Conservation (phyloP, 352 stramenopile genomes). For the Globisporangium acanthophoron region DNA sequence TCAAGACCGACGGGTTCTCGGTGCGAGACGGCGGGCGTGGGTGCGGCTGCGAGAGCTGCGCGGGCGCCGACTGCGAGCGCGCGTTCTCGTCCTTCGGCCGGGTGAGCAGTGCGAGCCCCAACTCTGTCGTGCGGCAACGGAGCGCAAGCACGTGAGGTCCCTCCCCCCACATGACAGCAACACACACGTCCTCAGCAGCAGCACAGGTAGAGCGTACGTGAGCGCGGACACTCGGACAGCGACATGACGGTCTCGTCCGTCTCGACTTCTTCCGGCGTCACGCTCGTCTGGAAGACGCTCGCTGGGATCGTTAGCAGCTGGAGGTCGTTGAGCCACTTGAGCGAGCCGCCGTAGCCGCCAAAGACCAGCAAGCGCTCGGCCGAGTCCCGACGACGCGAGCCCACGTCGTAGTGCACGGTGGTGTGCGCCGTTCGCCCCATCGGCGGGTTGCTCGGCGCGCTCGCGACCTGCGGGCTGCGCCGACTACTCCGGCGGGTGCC, state of each 20-base stretch:
- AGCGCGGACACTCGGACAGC: neutral
- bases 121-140: neutral
- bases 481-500: constrained; percentile 1
- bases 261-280: neutral
- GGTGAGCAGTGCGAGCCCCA: neutral
- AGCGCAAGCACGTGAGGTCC: neutral
- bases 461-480: neutral
- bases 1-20: constrained; percentile 21
- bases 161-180: neutral
- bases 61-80: constrained; percentile 10
- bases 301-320: constrained; percentile 29
- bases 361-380: constrained; percentile 49
- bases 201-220: neutral
- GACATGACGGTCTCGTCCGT: neutral
- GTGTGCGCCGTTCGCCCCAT: constrained; percentile 40
- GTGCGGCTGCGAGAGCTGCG: constrained; percentile 8
- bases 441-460: constrained; percentile 9
- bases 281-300: neutral
- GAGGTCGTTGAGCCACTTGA: constrained; percentile 62
- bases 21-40: constrained; percentile 15
- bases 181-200: neutral
- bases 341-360: constrained; percentile 55
- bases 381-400: neutral
- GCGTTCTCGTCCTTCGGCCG: constrained; percentile 9
- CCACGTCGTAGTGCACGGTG: constrained; percentile 25